phyloP scores from a whole-genome alignment of 192 early-diverging fungal species.

The Coemansia sp. region DNA sequence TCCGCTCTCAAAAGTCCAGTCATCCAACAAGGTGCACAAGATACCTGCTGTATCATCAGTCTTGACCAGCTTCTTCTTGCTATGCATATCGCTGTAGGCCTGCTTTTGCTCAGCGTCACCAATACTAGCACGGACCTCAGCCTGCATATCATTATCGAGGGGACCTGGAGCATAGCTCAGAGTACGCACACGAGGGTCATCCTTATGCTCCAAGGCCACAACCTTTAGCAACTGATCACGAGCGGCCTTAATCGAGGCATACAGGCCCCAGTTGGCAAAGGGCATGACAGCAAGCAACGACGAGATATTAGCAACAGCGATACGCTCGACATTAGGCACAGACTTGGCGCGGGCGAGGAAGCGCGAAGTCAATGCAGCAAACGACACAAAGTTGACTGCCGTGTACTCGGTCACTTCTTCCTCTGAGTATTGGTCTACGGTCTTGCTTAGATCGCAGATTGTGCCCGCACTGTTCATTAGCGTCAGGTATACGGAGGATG shows the following conservation, averaged over 20 bases:
- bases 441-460: slow-evolving; percentile 67
- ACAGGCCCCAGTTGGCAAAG: slow-evolving; percentile 80
- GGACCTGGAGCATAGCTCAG: slow-evolving; percentile 91
- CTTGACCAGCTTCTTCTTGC: slow-evolving; percentile 67
- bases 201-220: slow-evolving; percentile 69
- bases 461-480: slow-evolving; percentile 83
- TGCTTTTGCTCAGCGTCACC: slow-evolving; percentile 66
- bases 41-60: slow-evolving; percentile 67
- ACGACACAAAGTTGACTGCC: slow-evolving; percentile 65
- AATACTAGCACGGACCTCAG: slow-evolving; percentile 67
- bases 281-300: slow-evolving; percentile 75
- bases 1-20: slow-evolving; percentile 63
- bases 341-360: slow-evolving; percentile 33
- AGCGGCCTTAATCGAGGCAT: slow-evolving; percentile 80
- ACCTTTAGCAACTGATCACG: slow-evolving; percentile 75
- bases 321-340: slow-evolving; percentile 17
- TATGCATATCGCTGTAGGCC: slow-evolving; percentile 67
- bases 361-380: slow-evolving; percentile 47
- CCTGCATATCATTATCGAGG: slow-evolving; percentile 84
- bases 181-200: slow-evolving; percentile 58
- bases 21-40: slow-evolving; percentile 63
- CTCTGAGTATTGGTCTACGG: slow-evolving; percentile 56
- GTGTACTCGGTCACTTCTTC: slow-evolving; percentile 58
- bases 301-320: slow-evolving; percentile 75
- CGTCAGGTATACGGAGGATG: slow-evolving; percentile 39